Evolutionary conservation across 169 alveolate genomes (phyloP), one percentile per base, ranked within the genome.

Genomic region (Cyclospora cayetanensis): DNA sequence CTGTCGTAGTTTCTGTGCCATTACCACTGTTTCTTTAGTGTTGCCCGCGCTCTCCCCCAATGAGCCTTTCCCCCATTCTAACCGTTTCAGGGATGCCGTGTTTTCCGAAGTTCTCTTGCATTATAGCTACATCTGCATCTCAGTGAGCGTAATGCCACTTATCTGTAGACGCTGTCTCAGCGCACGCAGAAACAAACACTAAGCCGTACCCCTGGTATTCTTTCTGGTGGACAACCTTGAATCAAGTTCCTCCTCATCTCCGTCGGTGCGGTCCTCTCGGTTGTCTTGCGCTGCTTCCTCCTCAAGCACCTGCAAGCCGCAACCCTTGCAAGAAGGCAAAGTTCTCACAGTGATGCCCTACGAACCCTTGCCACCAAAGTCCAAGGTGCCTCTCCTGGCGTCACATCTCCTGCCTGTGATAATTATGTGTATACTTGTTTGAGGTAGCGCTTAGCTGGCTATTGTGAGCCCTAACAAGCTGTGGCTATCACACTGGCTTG

Each of bases 171-270:
- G n/a, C n/a, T n/a, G n/a, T n/a, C 3, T n/a, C 55, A 4, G 7
- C 15, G 55, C 35, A 18, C 41, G 53, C 55, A 70, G 34, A 29
- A 0, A 35, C 55, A 37, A 31, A 39, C 25, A 18, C 83, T 68
- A 34, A 4, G 46, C 80, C 50, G 5, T 20, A 50, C 89, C 89
- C 34, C 89, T 79, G 15, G 63, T 79, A 46, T 79, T 79, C 50
- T 79, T 43, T 42, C 52, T 72, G 50, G 29, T 31, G 39, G 43
- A 34, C 2, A 79, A 72, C 74, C 74, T 4, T 31, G 89, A 79
- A 34, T 79, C 52, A 34, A 37, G 52, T 25, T 34, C 89, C 7
- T 79, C 89, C 1, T 50, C 89, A 22, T 50, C 52, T 37, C 50
- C 89, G 12, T 79, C 89, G 22, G 43, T 72, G 34, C 46, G 53